These are phyloP conservation scores for Nectriaceae sp. DNA, from an alignment of 2,329 filamentous ascomycete genomes.

Conservation along the genomic window DNA sequence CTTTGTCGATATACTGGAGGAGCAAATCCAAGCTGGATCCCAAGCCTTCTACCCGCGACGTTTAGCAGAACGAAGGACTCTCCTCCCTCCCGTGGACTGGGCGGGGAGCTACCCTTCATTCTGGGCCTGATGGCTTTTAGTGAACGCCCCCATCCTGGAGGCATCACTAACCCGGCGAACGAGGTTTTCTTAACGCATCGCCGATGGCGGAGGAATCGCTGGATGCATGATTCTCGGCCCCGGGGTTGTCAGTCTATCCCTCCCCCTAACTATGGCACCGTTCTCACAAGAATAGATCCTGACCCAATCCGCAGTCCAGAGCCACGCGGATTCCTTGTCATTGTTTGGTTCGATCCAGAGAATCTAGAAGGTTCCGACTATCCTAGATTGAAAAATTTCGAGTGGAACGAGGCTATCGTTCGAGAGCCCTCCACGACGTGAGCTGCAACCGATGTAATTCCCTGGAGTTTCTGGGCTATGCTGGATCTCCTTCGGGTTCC, in stretches of 20 bases:
- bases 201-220: slow-evolving; percentile 28
- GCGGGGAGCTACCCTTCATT: slow-evolving; percentile 40
- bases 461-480: background rate
- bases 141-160: background rate
- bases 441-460: too few species aligned
- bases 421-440: slow-evolving; percentile 15
- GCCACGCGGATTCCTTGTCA: slow-evolving; percentile 34
- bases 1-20: slow-evolving; percentile 34
- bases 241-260: slow-evolving; percentile 26
- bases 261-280: background rate
- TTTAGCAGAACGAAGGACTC: slow-evolving; percentile 24
- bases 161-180: slow-evolving; percentile 9
- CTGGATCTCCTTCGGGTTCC: too few species aligned
- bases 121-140: slow-evolving; percentile 43
- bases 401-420: slow-evolving; percentile 28
- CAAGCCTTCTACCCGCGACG: slow-evolving; percentile 35
- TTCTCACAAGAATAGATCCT: background rate
- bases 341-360: slow-evolving; percentile 34
- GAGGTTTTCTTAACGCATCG: slow-evolving; percentile 25
- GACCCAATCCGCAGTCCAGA: background rate
- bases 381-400: slow-evolving; percentile 25
- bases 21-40: slow-evolving; percentile 38
- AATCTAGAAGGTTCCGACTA: slow-evolving; percentile 30
- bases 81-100: slow-evolving; percentile 33
- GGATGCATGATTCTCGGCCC: slow-evolving; percentile 22